Conservation (phyloP, 805 yeast genomes). For the Lachancea sp. region DNA sequence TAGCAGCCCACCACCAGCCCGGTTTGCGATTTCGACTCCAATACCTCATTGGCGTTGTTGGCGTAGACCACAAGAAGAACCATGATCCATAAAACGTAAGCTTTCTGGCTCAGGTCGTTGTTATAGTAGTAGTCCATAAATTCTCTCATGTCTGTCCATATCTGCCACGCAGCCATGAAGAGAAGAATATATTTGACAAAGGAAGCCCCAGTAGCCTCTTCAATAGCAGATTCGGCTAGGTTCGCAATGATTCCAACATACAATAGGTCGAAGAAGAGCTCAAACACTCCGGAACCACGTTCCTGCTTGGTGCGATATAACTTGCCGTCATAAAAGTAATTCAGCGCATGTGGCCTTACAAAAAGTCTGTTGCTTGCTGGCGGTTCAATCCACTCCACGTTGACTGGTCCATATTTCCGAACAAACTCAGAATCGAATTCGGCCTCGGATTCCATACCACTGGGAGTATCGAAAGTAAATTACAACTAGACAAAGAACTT, state of each 20-base stretch:
- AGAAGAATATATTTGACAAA: constrained; percentile 44
- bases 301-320: constrained; percentile 51
- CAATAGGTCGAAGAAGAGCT: constrained; percentile 55
- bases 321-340: constrained; percentile 53
- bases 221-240: constrained; percentile 48
- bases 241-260: constrained; percentile 61
- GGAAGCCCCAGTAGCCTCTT: constrained; percentile 42
- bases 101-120: constrained; percentile 51
- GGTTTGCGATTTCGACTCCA: constrained; percentile 4
- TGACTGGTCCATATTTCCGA: no score
- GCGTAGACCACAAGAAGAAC: constrained; percentile 44
- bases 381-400: no score
- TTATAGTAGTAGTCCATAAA: constrained; percentile 54
- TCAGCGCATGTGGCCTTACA: constrained; percentile 51
- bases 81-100: constrained; percentile 48
- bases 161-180: constrained; percentile 54
- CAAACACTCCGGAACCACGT: constrained; percentile 45
- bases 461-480: no score
- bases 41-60: constrained; percentile 37
- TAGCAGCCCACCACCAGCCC: constrained; percentile 41
- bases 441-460: background rate
- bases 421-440: constrained; percentile 32
- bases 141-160: constrained; percentile 59
- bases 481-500: no score
- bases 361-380: constrained; percentile 41